A percentile compares a stretch with the other conserved stretches of the same genome.
phyloP scores from a whole-genome alignment of 305 asterid genomes.

The Ajuga reptans region DNA sequence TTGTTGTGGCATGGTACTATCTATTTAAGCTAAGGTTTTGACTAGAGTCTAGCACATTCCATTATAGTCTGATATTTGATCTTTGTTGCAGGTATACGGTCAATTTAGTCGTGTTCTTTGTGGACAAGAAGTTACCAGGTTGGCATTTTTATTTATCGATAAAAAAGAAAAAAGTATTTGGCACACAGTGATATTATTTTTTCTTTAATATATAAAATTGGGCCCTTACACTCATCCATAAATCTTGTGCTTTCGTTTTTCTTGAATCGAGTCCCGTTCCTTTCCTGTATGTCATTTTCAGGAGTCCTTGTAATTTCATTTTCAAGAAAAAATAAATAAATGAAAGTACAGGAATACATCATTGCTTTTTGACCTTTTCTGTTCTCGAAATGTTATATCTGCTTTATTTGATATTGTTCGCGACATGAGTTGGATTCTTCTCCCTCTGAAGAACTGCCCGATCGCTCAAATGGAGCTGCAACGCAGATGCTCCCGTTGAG shows the following conservation, averaged over 20 bases:
- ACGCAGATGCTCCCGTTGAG: constrained; percentile 51
- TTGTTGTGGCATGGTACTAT: constrained; percentile 80
- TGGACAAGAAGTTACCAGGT: constrained; percentile 82
- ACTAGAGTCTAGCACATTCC: neutral
- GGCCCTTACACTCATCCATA: too few relatives aligned
- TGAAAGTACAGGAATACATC: too few relatives aligned
- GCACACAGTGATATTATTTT: too few relatives aligned
- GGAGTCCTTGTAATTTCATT: too few relatives aligned
- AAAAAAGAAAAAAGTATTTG: too few relatives aligned
- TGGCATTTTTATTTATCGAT: neutral
- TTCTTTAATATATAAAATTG: too few relatives aligned
- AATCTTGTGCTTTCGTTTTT: too few relatives aligned
- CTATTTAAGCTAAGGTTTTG: neutral
- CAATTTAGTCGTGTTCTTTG: constrained; percentile 69
- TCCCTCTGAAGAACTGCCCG: constrained; percentile 48
- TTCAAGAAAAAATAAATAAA: too few relatives aligned
- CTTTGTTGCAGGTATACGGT: constrained; percentile 68
- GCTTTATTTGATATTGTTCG: neutral
- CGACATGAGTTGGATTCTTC: constrained; percentile 18
- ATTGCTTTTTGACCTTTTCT: too few relatives aligned
- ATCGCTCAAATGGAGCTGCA: constrained; percentile 46
- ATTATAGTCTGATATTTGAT: neutral
- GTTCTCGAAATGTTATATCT: neutral
- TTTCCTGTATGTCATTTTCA: too few relatives aligned
- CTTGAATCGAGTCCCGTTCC: too few relatives aligned